phyloP scores from a whole-genome alignment of 2,329 filamentous ascomycete species.

The Aspergillus proliferans region DNA sequence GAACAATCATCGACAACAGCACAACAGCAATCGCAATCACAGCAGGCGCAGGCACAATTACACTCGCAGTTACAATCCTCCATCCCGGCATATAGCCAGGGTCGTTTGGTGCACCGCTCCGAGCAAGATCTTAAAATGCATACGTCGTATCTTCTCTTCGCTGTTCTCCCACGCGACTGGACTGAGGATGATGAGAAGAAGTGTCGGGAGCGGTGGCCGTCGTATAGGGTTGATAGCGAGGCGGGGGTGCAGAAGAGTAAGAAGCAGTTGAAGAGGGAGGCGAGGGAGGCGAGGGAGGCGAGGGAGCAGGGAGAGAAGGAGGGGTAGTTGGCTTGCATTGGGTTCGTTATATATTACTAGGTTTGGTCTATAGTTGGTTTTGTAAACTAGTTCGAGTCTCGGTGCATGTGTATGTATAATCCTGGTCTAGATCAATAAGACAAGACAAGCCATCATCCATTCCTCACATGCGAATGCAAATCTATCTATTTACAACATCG shows the following conservation, averaged over 20 bases:
- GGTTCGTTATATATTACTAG: neutral
- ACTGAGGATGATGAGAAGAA: slow-evolving; percentile 70
- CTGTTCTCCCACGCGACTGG: slow-evolving; percentile 82
- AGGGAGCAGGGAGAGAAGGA: slow-evolving; percentile 4
- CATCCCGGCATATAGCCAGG: slow-evolving; percentile 62
- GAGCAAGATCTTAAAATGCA: slow-evolving; percentile 91
- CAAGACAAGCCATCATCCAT: neutral
- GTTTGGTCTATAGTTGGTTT: neutral
- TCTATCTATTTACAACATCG: slow-evolving; percentile 8
- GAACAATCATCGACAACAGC: slow-evolving; percentile 2
- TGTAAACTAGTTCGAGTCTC: too few species aligned
- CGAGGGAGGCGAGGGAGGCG: slow-evolving; percentile 42
- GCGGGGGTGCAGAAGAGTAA: slow-evolving; percentile 28
- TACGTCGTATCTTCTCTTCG: slow-evolving; percentile 95
- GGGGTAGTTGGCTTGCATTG: slow-evolving; percentile 1
- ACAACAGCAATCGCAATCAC: slow-evolving; percentile 16
- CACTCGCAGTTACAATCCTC: neutral
- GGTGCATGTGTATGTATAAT: neutral
- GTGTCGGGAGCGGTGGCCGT: slow-evolving; percentile 59
- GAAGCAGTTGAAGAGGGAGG: slow-evolving; percentile 33
- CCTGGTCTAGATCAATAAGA: neutral
- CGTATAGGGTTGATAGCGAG: slow-evolving; percentile 41
- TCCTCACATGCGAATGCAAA: slow-evolving; percentile 1
- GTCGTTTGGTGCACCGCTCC: slow-evolving; percentile 69
- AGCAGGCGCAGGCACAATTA: slow-evolving; percentile 22